Conservation (phyloP, 1,284 basidiomycete genomes). For the Tylopilus sp. region DNA sequence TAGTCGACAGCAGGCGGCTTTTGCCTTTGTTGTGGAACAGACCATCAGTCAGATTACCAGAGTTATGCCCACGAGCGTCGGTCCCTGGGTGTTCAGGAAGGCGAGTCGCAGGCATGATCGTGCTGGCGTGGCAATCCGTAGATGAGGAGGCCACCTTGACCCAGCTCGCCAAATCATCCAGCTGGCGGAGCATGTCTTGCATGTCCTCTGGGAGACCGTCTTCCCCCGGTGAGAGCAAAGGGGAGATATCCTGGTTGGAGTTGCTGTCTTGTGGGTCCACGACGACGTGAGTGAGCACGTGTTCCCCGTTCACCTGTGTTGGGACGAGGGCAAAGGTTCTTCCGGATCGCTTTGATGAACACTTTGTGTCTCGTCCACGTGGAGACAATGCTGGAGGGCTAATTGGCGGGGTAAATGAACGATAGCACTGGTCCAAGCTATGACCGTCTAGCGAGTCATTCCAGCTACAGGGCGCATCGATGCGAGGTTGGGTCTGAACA, state of each 20-base stretch:
- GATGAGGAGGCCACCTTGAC: slow-evolving; percentile 24
- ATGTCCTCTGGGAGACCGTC: slow-evolving; percentile 30
- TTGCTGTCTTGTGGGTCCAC: slow-evolving; percentile 2
- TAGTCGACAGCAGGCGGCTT: slow-evolving; percentile 13
- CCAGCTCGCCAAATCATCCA: slow-evolving; percentile 32
- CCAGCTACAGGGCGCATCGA: background rate
- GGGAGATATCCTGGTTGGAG: background rate
- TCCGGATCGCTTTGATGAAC: slow-evolving; percentile 17
- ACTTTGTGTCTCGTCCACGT: background rate
- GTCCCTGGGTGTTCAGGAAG: background rate
- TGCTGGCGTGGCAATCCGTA: background rate
- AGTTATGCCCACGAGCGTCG: background rate
- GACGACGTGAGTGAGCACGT: slow-evolving; percentile 18
- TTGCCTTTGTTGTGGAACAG: slow-evolving; percentile 23
- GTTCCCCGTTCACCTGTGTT: slow-evolving; percentile 10
- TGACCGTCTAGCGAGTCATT: background rate
- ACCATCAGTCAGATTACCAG: background rate
- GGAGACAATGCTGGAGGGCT: slow-evolving; percentile 12
- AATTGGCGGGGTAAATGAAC: slow-evolving; percentile 19
- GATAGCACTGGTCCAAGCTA: background rate
- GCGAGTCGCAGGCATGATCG: slow-evolving; percentile 4
- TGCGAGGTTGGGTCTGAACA: background rate
- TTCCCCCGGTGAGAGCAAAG: background rate
- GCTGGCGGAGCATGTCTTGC: slow-evolving; percentile 25
- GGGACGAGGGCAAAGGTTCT: slow-evolving; percentile 20